Evolutionary conservation across 164 flowering plant genomes (phyloP).

Genomic region (Umbilicus rupestris): DNA sequence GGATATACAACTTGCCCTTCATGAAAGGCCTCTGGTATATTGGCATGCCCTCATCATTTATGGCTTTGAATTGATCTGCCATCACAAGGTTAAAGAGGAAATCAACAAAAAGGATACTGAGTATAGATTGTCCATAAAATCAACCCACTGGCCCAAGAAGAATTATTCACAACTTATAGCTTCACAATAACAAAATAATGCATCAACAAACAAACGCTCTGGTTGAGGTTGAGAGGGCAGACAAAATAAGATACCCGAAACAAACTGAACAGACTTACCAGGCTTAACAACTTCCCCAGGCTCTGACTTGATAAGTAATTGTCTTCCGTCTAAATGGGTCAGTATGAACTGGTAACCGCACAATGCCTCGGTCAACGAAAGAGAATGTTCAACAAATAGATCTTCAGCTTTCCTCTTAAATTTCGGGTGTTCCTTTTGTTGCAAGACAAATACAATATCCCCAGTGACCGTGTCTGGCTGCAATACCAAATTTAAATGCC

Average conservation of each 20-base stretch:
- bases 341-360: constrained; percentile 56
- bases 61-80: constrained; percentile 56
- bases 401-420: constrained; percentile 60
- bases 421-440: constrained; percentile 61
- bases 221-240: too few relatives aligned
- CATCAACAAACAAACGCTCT: too few relatives aligned
- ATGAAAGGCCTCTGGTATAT: constrained; percentile 57
- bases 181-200: too few relatives aligned
- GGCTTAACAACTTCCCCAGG: constrained; percentile 36
- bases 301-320: constrained; percentile 32
- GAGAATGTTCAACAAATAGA: constrained; percentile 39
- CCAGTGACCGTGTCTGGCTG: constrained; percentile 63
- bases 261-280: neutral
- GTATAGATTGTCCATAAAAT: neutral
- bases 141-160: neutral
- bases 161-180: too few relatives aligned
- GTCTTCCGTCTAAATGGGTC: constrained; percentile 36
- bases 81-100: neutral
- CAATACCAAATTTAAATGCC: neutral
- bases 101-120: neutral
- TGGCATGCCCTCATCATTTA: constrained; percentile 68
- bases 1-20: constrained; percentile 54
- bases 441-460: constrained; percentile 55
- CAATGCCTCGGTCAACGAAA: constrained; percentile 48
- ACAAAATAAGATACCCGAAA: too few relatives aligned